These are phyloP conservation scores for Blastobotrys malaysiensis DNA, from an alignment of 1,139 yeast genomes.

Conservation along the genomic window DNA sequence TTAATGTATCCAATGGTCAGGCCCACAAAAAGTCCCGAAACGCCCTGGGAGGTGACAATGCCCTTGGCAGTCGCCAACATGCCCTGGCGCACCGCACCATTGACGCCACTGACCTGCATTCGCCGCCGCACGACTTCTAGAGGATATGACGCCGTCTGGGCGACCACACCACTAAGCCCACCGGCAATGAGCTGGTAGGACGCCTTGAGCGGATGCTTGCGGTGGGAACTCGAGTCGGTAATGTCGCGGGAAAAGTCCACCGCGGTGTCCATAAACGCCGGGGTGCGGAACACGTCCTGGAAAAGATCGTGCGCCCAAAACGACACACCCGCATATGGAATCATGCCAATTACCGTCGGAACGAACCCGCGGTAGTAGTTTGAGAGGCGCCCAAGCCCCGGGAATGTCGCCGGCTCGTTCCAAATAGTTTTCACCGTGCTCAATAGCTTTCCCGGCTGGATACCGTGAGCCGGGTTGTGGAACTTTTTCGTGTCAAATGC, in stretches of 20 bases:
- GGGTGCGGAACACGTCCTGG: conserved; percentile 76
- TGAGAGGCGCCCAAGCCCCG: conserved; percentile 8
- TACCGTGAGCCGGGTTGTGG: conserved; percentile 6
- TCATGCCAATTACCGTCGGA: conserved; percentile 92
- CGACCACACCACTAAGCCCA: conserved; percentile 87
- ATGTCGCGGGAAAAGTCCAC: conserved; percentile 44
- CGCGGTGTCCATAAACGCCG: conserved; percentile 38
- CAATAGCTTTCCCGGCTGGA: conserved; percentile 46
- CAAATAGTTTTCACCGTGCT: conserved; percentile 53
- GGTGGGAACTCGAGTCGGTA: conserved; percentile 13
- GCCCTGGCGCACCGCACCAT: conserved; percentile 25
- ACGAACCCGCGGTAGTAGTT: conserved; percentile 89
- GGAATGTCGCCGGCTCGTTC: conserved; percentile 40
- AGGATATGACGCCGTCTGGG: conserved; percentile 97
- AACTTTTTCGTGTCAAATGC: conserved; percentile 70
- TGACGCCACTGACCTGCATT: conserved; percentile 91
- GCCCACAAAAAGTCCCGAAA: conserved; percentile 88
- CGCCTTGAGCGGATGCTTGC: conserved; percentile 55
- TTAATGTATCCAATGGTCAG: conserved; percentile 90
- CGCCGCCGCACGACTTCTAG: conserved; percentile 91
- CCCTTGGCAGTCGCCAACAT: conserved; percentile 40
- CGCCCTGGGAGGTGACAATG: conserved; percentile 64
- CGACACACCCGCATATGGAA: conserved; percentile 97
- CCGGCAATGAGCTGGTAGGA: conserved; percentile 96
- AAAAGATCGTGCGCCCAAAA: conserved; percentile 89